Percentiles rank a stretch among this genome's conserved stretches.
phyloP scores from a whole-genome alignment of 257 asterid genomes.

The Przewalskia tangutica region DNA sequence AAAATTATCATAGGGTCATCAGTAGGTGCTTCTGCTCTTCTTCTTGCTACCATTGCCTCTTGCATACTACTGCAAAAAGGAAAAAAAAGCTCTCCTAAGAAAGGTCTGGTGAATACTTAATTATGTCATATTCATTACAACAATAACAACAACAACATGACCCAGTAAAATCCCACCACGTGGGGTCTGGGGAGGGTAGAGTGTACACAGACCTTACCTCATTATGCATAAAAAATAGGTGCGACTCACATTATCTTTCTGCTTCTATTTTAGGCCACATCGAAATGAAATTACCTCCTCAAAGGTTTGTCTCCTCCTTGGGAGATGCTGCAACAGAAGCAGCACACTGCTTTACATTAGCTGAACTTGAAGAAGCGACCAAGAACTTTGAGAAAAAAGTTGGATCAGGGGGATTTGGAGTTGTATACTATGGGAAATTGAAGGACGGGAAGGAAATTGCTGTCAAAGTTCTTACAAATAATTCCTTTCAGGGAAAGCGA shows the following conservation, averaged over 20 bases:
- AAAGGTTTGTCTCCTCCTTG: conserved; percentile 41
- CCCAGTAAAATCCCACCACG: too few relatives aligned
- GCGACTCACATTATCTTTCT: conserved; percentile 10
- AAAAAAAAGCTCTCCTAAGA: conserved; percentile 32
- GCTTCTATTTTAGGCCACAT: conserved; percentile 28
- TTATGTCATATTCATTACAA: conserved; percentile 1
- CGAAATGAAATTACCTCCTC: conserved; percentile 27
- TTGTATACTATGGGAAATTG: conserved; percentile 77
- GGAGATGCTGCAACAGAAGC: conserved; percentile 60
- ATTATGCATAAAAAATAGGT: not conserved
- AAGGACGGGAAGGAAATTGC: conserved; percentile 90
- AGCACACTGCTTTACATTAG: conserved; percentile 71
- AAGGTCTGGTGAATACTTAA: conserved; percentile 35
- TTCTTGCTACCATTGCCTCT: conserved; percentile 53
- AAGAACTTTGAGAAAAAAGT: conserved; percentile 65
- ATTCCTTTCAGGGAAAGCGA: conserved; percentile 89
- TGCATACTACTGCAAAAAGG: conserved; percentile 48
- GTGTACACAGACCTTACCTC: too few relatives aligned
- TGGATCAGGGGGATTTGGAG: conserved; percentile 94
- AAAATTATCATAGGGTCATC: conserved; percentile 71
- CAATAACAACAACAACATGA: too few relatives aligned
- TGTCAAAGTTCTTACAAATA: conserved; percentile 70
- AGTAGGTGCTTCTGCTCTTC: conserved; percentile 68
- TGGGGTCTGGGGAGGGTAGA: too few relatives aligned
- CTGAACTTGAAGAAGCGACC: conserved; percentile 80